Percentiles rank a stretch among this genome's conserved stretches.
Evolutionary conservation across 768 basidiomycete species (phyloP).

Genomic region (Tulasnella sp.): DNA sequence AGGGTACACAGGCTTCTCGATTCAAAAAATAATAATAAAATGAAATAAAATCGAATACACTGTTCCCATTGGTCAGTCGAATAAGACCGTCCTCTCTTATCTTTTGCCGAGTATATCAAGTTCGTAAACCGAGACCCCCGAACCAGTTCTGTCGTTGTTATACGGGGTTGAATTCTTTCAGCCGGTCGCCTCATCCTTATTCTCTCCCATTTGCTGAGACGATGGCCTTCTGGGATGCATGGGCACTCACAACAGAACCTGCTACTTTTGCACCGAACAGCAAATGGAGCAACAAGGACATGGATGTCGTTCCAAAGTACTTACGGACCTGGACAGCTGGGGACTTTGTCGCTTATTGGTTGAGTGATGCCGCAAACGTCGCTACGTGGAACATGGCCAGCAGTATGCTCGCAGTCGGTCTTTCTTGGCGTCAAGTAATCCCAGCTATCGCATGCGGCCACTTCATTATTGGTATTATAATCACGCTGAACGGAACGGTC

Average conservation of each 20-base stretch:
- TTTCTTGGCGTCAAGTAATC: conserved; percentile 64
- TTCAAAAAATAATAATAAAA: too few relatives aligned
- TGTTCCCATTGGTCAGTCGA: too few relatives aligned
- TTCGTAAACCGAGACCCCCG: too few relatives aligned
- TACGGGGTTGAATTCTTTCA: too few relatives aligned
- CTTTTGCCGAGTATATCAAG: too few relatives aligned
- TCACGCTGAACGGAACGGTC: conserved; percentile 68
- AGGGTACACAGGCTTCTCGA: too few relatives aligned
- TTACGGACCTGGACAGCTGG: conserved; percentile 55
- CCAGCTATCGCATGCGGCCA: conserved; percentile 63
- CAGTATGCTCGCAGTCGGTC: conserved; percentile 64
- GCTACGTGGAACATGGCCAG: conserved; percentile 42
- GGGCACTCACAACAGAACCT: conserved; percentile 42
- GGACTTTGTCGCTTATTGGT: conserved; percentile 48
- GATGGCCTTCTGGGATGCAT: conserved; percentile 21
- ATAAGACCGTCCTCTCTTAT: too few relatives aligned
- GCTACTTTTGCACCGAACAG: conserved; percentile 47
- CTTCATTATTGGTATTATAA: conserved; percentile 55
- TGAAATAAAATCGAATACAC: too few relatives aligned
- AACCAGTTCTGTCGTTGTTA: too few relatives aligned
- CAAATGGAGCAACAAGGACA: conserved; percentile 61
- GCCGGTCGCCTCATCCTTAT: too few relatives aligned
- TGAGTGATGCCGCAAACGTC: conserved; percentile 20
- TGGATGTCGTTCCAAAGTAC: conserved; percentile 58
- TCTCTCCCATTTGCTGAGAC: too few relatives aligned